phyloP scores from a whole-genome alignment of 495 filamentous ascomycete genomes.

The Penicillium antarcticum region DNA sequence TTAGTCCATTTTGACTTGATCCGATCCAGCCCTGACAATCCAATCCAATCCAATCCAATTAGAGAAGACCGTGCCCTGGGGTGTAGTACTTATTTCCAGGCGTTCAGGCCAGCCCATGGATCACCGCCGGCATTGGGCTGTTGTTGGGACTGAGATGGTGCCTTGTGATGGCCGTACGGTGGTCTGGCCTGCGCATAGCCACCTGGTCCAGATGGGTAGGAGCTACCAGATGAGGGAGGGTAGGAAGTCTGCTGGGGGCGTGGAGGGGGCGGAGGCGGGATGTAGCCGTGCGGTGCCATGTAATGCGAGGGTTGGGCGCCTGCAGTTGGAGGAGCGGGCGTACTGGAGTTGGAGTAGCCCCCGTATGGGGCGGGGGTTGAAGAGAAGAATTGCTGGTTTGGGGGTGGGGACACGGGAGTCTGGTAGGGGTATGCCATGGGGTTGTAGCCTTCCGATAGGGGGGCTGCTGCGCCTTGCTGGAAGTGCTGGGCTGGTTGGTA shows the following conservation, averaged over 20 bases:
- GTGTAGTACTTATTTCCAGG: constrained; percentile 65
- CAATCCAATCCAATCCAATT: neutral
- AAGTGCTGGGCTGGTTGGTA: constrained; percentile 40
- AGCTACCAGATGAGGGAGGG: constrained; percentile 43
- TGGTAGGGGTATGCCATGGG: constrained; percentile 54
- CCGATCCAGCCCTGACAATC: neutral
- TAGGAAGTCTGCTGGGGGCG: constrained; percentile 76
- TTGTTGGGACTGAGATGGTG: constrained; percentile 42
- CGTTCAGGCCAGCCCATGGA: constrained; percentile 84
- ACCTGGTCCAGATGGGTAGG: constrained; percentile 57
- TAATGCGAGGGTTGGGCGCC: constrained; percentile 28
- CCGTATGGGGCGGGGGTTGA: constrained; percentile 34
- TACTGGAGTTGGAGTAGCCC: constrained; percentile 32
- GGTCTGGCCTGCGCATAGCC: constrained; percentile 53
- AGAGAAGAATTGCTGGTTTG: constrained; percentile 43
- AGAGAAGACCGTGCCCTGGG: neutral
- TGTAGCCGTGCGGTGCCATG: constrained; percentile 72
- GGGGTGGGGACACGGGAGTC: constrained; percentile 44
- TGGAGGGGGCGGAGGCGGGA: constrained; percentile 87
- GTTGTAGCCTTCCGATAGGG: constrained; percentile 49
- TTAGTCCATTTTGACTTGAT: neutral
- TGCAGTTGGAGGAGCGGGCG: constrained; percentile 28
- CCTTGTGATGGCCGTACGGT: constrained; percentile 39
- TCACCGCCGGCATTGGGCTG: constrained; percentile 46
- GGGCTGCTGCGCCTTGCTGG: constrained; percentile 45